These are phyloP conservation scores for Stachybotrys chlorohalonatus DNA, from an alignment of 2,329 filamentous ascomycete genomes.

Conservation along the genomic window DNA sequence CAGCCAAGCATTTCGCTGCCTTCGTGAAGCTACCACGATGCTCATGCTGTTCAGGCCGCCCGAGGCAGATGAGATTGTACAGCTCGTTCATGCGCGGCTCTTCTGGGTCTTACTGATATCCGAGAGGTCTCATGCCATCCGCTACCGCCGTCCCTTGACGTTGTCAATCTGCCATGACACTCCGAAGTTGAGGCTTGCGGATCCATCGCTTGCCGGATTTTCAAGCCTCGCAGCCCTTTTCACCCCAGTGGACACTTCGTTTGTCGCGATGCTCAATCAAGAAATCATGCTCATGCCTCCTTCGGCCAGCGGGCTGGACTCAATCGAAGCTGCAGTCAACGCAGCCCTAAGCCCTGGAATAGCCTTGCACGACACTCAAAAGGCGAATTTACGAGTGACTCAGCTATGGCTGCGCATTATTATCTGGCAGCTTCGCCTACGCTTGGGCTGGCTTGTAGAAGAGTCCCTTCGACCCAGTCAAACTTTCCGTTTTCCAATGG, in stretches of 20 bases:
- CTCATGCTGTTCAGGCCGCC: conserved; percentile 24
- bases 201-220: conserved; percentile 25
- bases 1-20: conserved; percentile 31
- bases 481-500: conserved; percentile 33
- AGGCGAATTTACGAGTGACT: conserved; percentile 33
- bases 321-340: conserved; percentile 26
- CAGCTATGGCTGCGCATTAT: conserved; percentile 36
- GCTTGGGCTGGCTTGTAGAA: conserved; percentile 29
- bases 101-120: conserved; percentile 36
- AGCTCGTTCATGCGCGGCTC: conserved; percentile 22
- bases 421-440: conserved; percentile 34
- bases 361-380: conserved; percentile 31
- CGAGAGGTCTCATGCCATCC: conserved; percentile 33
- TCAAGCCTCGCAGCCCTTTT: conserved; percentile 31
- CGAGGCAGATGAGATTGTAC: conserved; percentile 12
- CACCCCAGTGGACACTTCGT: conserved; percentile 29
- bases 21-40: conserved; percentile 32
- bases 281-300: conserved; percentile 22
- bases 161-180: conserved; percentile 29
- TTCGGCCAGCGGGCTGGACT: conserved; percentile 21
- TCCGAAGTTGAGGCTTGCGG: conserved; percentile 19
- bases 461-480: conserved; percentile 21
- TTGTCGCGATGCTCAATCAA: conserved; percentile 30
- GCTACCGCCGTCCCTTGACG: conserved; percentile 33
- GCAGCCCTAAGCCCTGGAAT: conserved; percentile 22